Percentiles rank a stretch among this genome's conserved stretches.
These are phyloP conservation scores for Penicillium cataractarum DNA, from an alignment of 495 filamentous ascomycete species.

Conservation along the genomic window DNA sequence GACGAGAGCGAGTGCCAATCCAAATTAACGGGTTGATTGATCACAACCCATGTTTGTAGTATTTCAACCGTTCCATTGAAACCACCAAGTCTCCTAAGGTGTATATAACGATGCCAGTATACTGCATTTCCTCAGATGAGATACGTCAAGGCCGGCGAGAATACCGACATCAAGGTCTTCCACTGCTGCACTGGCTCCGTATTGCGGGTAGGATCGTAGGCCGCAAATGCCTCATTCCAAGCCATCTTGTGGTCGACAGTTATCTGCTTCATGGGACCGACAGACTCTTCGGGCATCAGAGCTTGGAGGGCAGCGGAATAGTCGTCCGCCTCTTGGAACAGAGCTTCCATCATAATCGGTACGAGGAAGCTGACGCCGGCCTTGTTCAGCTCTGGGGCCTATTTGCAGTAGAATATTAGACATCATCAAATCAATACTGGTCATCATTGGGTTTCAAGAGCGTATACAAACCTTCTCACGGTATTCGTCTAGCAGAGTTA, in stretches of 20 bases:
- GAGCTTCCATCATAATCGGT: background rate
- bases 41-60: too few relatives aligned
- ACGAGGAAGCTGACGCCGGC: background rate
- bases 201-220: background rate
- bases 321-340: slow-evolving; percentile 4
- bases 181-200: slow-evolving; percentile 1
- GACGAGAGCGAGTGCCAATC: too few relatives aligned
- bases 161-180: background rate
- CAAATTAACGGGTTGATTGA: too few relatives aligned
- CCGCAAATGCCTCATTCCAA: slow-evolving; percentile 1
- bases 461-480: background rate
- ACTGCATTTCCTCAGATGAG: background rate
- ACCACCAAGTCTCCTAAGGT: too few relatives aligned
- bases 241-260: background rate
- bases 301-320: slow-evolving; percentile 1
- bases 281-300: background rate
- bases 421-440: too few relatives aligned
- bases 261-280: slow-evolving; percentile 4
- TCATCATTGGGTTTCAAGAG: background rate
- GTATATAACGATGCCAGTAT: too few relatives aligned
- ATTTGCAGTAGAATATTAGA: background rate
- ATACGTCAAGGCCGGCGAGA: background rate
- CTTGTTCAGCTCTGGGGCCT: background rate
- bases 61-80: too few relatives aligned
- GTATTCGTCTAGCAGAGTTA: background rate